These are phyloP conservation scores for Diplocarpon rosae DNA, from an alignment of 2,329 filamentous ascomycete genomes.

Conservation along the genomic window DNA sequence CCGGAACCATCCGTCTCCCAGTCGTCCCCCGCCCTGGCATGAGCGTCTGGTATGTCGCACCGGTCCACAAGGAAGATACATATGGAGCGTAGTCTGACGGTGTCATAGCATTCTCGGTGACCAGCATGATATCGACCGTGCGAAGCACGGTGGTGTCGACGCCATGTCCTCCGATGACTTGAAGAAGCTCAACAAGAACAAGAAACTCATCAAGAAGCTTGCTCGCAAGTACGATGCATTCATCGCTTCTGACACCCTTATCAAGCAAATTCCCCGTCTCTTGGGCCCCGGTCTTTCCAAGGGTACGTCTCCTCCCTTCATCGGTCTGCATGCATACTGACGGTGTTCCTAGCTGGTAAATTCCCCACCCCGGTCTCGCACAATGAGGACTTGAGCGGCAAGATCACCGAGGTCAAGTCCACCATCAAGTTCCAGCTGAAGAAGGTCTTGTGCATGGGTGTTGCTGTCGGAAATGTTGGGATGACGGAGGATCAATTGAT, in stretches of 20 bases:
- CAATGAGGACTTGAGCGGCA: constrained; percentile 82
- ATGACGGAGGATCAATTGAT: constrained; percentile 96
- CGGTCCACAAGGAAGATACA: constrained; percentile 3
- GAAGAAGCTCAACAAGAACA: constrained; percentile 99
- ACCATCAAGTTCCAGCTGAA: constrained; percentile 99
- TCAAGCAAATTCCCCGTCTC: constrained; percentile 99
- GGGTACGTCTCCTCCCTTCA: constrained; percentile 42
- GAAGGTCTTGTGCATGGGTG: constrained; percentile 99
- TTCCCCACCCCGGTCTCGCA: constrained; percentile 98
- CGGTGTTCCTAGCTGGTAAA: constrained; percentile 66
- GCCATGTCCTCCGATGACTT: constrained; percentile 97
- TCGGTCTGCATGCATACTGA: constrained; percentile 19
- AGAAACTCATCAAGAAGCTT: constrained; percentile 99
- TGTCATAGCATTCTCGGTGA: constrained; percentile 63
- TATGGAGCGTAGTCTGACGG: constrained; percentile 21
- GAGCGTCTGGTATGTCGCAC: constrained; percentile 58
- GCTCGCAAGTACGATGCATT: constrained; percentile 99
- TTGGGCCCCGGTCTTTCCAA: constrained; percentile 97
- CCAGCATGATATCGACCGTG: constrained; percentile 99
- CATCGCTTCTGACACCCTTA: constrained; percentile 89
- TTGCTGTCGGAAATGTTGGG: constrained; percentile 95
- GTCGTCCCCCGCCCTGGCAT: constrained; percentile 84
- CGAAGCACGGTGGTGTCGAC: constrained; percentile 97
- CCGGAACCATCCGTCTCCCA: constrained; percentile 93
- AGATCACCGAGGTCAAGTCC: constrained; percentile 99